These are phyloP conservation scores for Eutreptiella sp. DNA, from an alignment of 208 protist species.

Conservation along the genomic window DNA sequence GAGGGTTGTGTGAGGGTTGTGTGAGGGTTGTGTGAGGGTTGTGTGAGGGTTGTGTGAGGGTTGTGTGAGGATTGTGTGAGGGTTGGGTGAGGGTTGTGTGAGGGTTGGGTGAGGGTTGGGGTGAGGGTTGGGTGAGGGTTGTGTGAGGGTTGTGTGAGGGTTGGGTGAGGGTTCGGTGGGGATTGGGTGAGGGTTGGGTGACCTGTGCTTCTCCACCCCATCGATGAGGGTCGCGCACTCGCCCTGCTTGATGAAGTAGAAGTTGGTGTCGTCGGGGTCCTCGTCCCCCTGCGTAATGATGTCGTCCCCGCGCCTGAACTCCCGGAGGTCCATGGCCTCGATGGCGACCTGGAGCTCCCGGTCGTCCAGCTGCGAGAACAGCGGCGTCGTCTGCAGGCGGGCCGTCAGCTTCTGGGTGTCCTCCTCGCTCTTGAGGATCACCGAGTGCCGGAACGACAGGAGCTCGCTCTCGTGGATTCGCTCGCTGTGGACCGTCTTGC, in stretches of 20 bases:
- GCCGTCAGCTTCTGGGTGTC: constrained; percentile 27
- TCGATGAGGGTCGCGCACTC: too few relatives aligned
- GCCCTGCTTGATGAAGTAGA: constrained; percentile 66
- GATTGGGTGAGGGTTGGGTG: too few relatives aligned
- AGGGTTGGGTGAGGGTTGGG: too few relatives aligned
- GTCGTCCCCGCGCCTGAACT: constrained; percentile 24
- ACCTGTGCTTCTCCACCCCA: too few relatives aligned
- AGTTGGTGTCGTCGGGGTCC: constrained; percentile 45
- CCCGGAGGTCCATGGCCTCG: constrained; percentile 52
- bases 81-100: too few relatives aligned
- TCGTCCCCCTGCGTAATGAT: constrained; percentile 27
- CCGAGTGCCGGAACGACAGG: constrained; percentile 20
- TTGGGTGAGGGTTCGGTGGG: too few relatives aligned
- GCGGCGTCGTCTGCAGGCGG: constrained; percentile 49
- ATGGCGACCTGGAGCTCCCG: constrained; percentile 26
- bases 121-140: too few relatives aligned
- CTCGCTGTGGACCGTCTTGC: constrained; percentile 22
- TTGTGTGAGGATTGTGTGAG: too few relatives aligned
- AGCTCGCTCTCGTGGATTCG: constrained; percentile 9
- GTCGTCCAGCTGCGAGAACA: constrained; percentile 66
- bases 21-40: too few relatives aligned
- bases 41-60: too few relatives aligned
- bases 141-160: too few relatives aligned
- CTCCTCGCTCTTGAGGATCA: constrained; percentile 22
- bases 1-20: too few relatives aligned